Conservation (phyloP, 1,284 basidiomycete species). For the Leccinum angustisporum region DNA sequence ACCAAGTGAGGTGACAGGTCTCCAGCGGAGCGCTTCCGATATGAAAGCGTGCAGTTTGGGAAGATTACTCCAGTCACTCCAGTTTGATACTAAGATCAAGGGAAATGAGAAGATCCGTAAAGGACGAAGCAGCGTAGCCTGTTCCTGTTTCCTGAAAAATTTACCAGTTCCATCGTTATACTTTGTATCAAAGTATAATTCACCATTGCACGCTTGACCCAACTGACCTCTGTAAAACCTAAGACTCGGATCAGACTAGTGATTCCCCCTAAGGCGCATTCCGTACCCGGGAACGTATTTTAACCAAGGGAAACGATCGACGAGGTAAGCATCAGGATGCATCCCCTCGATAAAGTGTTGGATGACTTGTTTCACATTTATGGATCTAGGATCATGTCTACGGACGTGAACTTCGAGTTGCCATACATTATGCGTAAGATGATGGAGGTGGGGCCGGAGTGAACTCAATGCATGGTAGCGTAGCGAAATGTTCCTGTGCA, state of each 20-base stretch:
- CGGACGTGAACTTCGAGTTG: slow-evolving; percentile 46
- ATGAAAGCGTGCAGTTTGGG: slow-evolving; percentile 59
- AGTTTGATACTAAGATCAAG: slow-evolving; percentile 38
- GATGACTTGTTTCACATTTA: slow-evolving; percentile 46
- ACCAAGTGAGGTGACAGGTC: slow-evolving; percentile 57
- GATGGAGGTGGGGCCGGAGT: slow-evolving; percentile 42
- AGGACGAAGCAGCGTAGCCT: slow-evolving; percentile 44
- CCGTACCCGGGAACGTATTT: slow-evolving; percentile 35
- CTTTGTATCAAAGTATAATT: not conserved
- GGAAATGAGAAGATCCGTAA: slow-evolving; percentile 25
- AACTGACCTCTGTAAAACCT: slow-evolving; percentile 52
- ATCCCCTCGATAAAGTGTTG: slow-evolving; percentile 51
- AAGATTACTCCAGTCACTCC: slow-evolving; percentile 49
- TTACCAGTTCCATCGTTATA: slow-evolving; percentile 9
- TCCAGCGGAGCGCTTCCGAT: slow-evolving; percentile 62
- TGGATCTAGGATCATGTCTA: slow-evolving; percentile 56
- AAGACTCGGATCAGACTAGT: slow-evolving; percentile 50
- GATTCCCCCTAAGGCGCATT: slow-evolving; percentile 36
- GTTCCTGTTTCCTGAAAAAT: slow-evolving; percentile 22
- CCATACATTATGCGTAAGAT: slow-evolving; percentile 69
- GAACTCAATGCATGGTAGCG: not conserved
- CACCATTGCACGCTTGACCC: slow-evolving; percentile 47
- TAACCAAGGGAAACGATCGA: slow-evolving; percentile 60
- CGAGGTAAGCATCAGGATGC: slow-evolving; percentile 55
- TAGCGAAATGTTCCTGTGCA: slow-evolving; percentile 20